Evolutionary conservation across 164 flowering plant species (phyloP).

Genomic region (Tinospora cordifolia): DNA sequence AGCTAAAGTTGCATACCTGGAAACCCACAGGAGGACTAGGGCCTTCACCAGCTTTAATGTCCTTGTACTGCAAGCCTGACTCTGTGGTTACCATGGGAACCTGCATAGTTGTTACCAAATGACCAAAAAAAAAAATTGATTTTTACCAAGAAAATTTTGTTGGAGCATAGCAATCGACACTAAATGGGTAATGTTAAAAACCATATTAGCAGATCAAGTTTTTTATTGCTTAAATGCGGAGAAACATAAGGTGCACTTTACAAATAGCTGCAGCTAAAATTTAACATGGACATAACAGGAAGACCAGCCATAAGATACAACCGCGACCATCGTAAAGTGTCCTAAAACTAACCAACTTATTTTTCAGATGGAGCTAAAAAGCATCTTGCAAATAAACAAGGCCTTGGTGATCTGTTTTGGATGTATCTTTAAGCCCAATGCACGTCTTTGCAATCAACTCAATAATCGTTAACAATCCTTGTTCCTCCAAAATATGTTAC

Average conservation of each 20-base stretch:
- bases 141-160: neutral
- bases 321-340: no score
- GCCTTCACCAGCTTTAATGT: conserved; percentile 76
- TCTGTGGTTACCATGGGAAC: conserved; percentile 87
- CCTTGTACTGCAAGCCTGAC: conserved; percentile 96
- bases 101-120: conserved; percentile 35
- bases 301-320: neutral
- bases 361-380: no score
- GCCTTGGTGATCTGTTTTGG: no score
- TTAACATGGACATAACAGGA: neutral
- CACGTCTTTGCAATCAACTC: no score
- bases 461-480: no score
- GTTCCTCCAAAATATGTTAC: no score
- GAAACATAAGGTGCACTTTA: neutral
- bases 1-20: conserved; percentile 46
- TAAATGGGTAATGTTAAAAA: neutral
- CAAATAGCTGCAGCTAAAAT: neutral
- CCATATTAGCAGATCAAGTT: neutral
- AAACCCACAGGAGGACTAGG: conserved; percentile 94
- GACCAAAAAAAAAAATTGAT: neutral
- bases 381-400: no score
- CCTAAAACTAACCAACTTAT: no score
- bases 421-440: no score
- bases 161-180: neutral
- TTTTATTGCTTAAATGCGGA: neutral